phyloP scores from a whole-genome alignment of 495 filamentous ascomycete species.

The Hypomontagnella submonticulosa region DNA sequence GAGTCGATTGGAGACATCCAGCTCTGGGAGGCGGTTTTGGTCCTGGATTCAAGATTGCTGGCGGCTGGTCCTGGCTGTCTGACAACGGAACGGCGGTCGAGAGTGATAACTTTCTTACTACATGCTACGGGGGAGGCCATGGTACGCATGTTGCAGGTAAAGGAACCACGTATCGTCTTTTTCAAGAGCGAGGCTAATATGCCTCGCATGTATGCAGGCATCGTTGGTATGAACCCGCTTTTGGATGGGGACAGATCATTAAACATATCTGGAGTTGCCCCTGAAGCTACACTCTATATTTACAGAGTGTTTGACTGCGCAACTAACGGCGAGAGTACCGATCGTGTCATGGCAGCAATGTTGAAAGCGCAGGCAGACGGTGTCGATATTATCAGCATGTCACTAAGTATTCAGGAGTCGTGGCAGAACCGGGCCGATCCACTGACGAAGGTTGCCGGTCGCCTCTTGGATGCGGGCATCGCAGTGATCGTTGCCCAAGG shows the following conservation, averaged over 20 bases:
- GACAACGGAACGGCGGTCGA: slow-evolving; percentile 39
- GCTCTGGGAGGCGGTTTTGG: slow-evolving; percentile 61
- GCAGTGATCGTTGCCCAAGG: slow-evolving; percentile 43
- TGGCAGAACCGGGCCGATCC: slow-evolving; percentile 37
- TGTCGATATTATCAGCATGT: slow-evolving; percentile 58
- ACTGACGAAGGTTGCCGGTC: slow-evolving; percentile 27
- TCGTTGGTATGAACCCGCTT: slow-evolving; percentile 49
- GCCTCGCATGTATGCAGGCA: slow-evolving; percentile 30
- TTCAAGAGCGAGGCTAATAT: not conserved
- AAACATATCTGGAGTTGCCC: slow-evolving; percentile 54
- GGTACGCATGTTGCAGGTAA: slow-evolving; percentile 56
- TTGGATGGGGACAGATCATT: slow-evolving; percentile 39
- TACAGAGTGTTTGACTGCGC: slow-evolving; percentile 56
- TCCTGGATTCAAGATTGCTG: slow-evolving; percentile 54
- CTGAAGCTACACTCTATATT: slow-evolving; percentile 57
- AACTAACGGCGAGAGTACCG: slow-evolving; percentile 39
- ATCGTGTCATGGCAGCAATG: slow-evolving; percentile 55
- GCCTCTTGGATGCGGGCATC: slow-evolving; percentile 38
- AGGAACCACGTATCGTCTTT: not conserved
- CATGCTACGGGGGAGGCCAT: slow-evolving; percentile 52
- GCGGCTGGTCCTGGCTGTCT: slow-evolving; percentile 52
- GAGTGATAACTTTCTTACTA: slow-evolving; percentile 30
- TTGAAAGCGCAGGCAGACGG: slow-evolving; percentile 55
- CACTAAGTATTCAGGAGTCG: slow-evolving; percentile 34
- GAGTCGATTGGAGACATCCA: slow-evolving; percentile 62